Evolutionary conservation across 2,329 filamentous ascomycete species (phyloP).

Genomic region (Ascochyta lentis): DNA sequence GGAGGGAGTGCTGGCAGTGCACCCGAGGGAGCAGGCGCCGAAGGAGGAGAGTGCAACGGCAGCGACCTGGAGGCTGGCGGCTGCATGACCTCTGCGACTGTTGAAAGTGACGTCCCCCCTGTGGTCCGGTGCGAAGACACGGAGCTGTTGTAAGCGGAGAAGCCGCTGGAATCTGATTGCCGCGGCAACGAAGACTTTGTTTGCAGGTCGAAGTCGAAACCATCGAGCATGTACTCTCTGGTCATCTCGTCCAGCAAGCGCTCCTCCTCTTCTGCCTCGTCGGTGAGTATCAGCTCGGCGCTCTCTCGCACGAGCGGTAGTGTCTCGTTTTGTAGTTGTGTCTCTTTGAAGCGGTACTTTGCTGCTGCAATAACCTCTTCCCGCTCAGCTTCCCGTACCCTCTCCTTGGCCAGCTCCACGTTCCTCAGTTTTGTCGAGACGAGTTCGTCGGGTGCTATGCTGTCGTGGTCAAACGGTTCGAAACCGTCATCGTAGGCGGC

Average conservation of each 20-base stretch:
- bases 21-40: constrained; percentile 38
- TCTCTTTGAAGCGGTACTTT: constrained; percentile 63
- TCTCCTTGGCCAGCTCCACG: constrained; percentile 78
- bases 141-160: constrained; percentile 86
- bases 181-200: constrained; percentile 73
- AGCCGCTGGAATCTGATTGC: constrained; percentile 81
- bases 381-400: constrained; percentile 74
- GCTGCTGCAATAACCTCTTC: constrained; percentile 70
- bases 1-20: constrained; percentile 38
- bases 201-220: constrained; percentile 77
- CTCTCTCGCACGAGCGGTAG: constrained; percentile 49
- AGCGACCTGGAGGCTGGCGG: constrained; percentile 46
- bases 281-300: constrained; percentile 42
- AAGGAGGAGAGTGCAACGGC: constrained; percentile 38
- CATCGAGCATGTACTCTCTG: constrained; percentile 79
- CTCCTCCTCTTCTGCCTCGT: constrained; percentile 58
- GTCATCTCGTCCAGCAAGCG: constrained; percentile 82
- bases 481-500: constrained; percentile 93
- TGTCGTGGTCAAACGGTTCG: constrained; percentile 68
- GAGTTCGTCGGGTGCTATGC: constrained; percentile 46
- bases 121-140: constrained; percentile 75
- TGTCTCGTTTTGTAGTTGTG: constrained; percentile 55
- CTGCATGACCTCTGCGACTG: constrained; percentile 69
- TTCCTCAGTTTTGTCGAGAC: constrained; percentile 57
- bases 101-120: constrained; percentile 71